A percentile compares a stretch with the other conserved stretches of the same genome.
phyloP scores from a whole-genome alignment of 169 alveolate species.

The Eimeria sp. region DNA sequence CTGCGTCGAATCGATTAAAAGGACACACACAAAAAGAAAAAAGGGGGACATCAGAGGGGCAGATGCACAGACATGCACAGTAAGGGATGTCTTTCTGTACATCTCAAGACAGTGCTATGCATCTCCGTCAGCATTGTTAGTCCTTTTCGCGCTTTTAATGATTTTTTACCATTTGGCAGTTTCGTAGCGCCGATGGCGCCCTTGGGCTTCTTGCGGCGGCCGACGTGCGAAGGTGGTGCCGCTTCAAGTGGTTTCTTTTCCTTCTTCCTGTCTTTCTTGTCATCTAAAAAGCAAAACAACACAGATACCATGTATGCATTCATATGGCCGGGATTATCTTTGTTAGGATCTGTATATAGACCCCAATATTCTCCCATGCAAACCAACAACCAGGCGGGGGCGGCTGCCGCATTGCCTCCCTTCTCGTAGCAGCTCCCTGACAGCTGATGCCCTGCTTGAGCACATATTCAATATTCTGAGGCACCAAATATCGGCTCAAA shows the following conservation, averaged over 20 bases:
- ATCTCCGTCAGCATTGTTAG: not conserved
- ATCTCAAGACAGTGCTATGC: not conserved
- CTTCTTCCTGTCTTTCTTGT: slow-evolving; percentile 69
- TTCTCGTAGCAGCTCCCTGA: too few species aligned
- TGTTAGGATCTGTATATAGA: too few species aligned
- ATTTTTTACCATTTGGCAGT: slow-evolving; percentile 34
- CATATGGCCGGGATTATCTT: too few species aligned
- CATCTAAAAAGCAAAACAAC: not conserved
- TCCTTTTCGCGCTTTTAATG: not conserved
- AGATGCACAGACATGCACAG: not conserved
- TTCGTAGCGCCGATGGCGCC: slow-evolving; percentile 65
- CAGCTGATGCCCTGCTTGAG: too few species aligned
- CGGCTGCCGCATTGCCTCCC: too few species aligned
- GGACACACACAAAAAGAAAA: not conserved
- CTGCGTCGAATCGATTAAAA: slow-evolving; percentile 35
- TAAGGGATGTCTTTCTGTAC: not conserved
- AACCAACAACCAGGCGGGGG: too few species aligned
- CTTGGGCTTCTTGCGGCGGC: slow-evolving; percentile 83
- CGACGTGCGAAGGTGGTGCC: slow-evolving; percentile 87
- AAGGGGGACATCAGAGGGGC: not conserved
- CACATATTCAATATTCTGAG: too few species aligned
- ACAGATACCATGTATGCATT: not conserved
- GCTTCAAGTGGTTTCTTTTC: slow-evolving; percentile 74
- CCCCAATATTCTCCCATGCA: too few species aligned
- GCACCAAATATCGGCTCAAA: too few species aligned